Evolutionary conservation across 176 grass and related monocot species (phyloP).

Genomic region (Echinochloa phyllopogon): DNA sequence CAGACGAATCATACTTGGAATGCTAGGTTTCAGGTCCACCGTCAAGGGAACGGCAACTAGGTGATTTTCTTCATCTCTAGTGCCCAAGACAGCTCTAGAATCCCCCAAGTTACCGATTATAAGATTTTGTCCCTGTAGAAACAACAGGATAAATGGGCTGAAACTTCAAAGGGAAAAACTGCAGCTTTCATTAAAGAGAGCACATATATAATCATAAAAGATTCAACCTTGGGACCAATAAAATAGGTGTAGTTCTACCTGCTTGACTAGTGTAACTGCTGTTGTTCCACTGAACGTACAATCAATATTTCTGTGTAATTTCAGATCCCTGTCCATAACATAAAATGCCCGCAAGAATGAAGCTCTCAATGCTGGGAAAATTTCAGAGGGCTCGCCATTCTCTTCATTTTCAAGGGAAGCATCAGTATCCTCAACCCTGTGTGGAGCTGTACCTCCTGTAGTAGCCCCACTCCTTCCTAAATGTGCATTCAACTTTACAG

Average conservation of each 20-base stretch:
- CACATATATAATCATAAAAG: background rate
- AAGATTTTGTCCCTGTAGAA: conserved; percentile 64
- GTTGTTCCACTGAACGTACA: conserved; percentile 86
- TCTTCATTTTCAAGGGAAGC: conserved; percentile 41
- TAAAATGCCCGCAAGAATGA: conserved; percentile 75
- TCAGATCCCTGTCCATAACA: conserved; percentile 86
- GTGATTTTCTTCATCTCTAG: conserved; percentile 64
- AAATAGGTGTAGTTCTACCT: conserved; percentile 49
- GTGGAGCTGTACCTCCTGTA: conserved; percentile 45
- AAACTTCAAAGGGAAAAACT: conserved; percentile 14
- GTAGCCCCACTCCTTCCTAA: conserved; percentile 45
- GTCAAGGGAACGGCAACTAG: conserved; percentile 67
- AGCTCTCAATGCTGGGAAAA: conserved; percentile 54
- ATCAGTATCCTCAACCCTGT: conserved; percentile 36
- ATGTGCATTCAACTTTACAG: conserved; percentile 64
- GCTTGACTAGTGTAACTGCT: conserved; percentile 87
- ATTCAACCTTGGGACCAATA: background rate
- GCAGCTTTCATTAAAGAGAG: conserved; percentile 32
- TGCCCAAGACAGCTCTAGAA: conserved; percentile 80
- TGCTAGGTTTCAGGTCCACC: conserved; percentile 78
- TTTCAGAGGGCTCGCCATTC: conserved; percentile 53
- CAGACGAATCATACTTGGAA: conserved; percentile 65
- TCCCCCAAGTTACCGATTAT: conserved; percentile 80
- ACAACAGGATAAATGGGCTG: conserved; percentile 26
- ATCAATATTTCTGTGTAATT: conserved; percentile 63